Base-by-base conservation (phyloP, 306 rosid species). In the Cicer yamashitae region DNA sequence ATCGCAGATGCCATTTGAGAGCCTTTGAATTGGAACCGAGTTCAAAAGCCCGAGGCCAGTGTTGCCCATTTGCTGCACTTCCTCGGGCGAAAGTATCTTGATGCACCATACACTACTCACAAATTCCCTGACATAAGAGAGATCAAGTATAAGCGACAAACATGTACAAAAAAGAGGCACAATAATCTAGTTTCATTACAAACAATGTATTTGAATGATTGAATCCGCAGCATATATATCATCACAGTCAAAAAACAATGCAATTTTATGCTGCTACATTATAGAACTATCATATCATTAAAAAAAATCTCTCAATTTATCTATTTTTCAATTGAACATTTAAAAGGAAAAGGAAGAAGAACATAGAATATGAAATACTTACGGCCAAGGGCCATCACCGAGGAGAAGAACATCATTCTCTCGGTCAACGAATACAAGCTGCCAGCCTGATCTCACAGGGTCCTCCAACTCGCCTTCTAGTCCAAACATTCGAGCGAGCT, bases 361-460 rank as follows among this genome's bases (percentile, higher is more conserved):
- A 51, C 4, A 10, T 45, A 52, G 74, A 45, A 39, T 12, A 22
- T 63, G 41, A 47, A 47, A 78, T 50, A 82, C 88, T 85, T 78
- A 85, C 86, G 86, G 88, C 88, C 88, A 85, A 1, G 86, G 88
- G 82, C 88, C 88, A 74, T 94, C 97, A 5, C 99, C 99, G 8
- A 94, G 96, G 86, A 94, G 99, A 88, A 92, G 96, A 81, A 92
- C 88, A 67, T 94, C 98, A 65, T 89, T 92, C 93, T 92, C 97
- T 85, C 96, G 90, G 91, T 92, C 99, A 64, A 94, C 96, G 65
- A 94, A 94, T 92, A 94, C 97, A 94, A 94, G 99, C 99, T 94
- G 97, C 98, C 98, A 94, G 98, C 98, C 97, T 94, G 98, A 94
- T 94, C 98, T 94, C 87, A 90, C 78, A 78, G 96, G 97, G 85